These are phyloP conservation scores for Phytophthora multivora DNA, from an alignment of 352 stramenopile species.

Conservation along the genomic window DNA sequence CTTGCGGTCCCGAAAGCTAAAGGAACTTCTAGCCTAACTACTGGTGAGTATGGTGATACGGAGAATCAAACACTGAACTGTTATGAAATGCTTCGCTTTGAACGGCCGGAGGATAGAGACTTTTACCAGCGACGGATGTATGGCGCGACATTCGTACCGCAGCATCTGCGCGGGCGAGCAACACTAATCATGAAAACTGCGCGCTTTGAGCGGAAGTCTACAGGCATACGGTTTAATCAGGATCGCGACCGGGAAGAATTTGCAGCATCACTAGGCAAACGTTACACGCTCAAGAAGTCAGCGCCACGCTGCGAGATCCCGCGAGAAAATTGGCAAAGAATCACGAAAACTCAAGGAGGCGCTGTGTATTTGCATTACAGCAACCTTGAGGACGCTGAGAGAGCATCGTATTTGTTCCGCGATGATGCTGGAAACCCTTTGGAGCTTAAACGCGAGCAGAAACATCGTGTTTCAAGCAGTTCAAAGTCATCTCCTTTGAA, in stretches of 20 bases:
- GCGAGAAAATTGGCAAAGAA: constrained; percentile 56
- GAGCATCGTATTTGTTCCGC: constrained; percentile 37
- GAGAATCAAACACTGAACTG: constrained; percentile 15
- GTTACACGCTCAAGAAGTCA: constrained; percentile 55
- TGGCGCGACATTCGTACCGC: constrained; percentile 49
- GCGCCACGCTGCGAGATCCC: constrained; percentile 51
- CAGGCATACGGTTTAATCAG: constrained; percentile 56
- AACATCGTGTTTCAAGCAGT: constrained; percentile 31
- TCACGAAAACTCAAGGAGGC: constrained; percentile 29
- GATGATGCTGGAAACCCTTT: constrained; percentile 45
- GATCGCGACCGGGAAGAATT: constrained; percentile 61
- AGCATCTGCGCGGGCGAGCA: constrained; percentile 33
- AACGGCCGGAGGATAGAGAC: constrained; percentile 40
- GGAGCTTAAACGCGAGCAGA: constrained; percentile 40
- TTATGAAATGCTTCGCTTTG: constrained; percentile 48
- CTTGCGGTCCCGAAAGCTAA: constrained; percentile 19
- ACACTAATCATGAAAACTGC: constrained; percentile 45
- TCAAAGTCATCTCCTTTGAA: constrained; percentile 17
- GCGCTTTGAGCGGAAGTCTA: constrained; percentile 55
- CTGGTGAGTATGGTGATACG: not conserved
- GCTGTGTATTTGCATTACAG: constrained; percentile 51
- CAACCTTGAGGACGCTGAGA: constrained; percentile 47
- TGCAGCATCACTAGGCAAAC: constrained; percentile 36
- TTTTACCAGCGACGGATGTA: constrained; percentile 59
- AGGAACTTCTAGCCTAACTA: not conserved